These are phyloP conservation scores for Vitis hybrid DNA, from an alignment of 177 flowering plant genomes.

Conservation along the genomic window DNA sequence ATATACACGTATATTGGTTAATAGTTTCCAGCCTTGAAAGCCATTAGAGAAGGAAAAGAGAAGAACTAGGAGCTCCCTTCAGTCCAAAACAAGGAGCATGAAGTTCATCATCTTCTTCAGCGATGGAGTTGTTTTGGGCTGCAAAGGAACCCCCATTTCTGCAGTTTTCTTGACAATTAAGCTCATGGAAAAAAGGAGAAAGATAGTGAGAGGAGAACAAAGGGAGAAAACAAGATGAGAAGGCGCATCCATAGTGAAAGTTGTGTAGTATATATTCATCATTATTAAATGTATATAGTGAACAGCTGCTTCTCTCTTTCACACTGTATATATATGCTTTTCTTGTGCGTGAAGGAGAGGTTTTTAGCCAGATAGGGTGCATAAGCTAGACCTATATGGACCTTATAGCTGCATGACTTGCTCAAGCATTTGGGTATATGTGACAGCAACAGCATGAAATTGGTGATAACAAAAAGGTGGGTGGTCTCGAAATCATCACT, in stretches of 20 bases:
- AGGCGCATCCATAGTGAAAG: not conserved
- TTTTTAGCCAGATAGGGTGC: conserved; percentile 6
- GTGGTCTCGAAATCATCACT: too few species aligned
- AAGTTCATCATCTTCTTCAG: not conserved
- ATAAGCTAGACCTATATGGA: not conserved
- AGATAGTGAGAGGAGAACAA: not conserved
- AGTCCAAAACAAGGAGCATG: conserved; percentile 37
- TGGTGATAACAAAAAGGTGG: too few species aligned
- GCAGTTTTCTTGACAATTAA: conserved; percentile 7
- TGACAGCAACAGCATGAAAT: too few species aligned
- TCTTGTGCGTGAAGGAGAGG: conserved; percentile 4
- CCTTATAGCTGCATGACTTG: too few species aligned
- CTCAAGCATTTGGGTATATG: too few species aligned
- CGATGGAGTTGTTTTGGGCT: conserved; percentile 33
- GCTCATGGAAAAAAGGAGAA: not conserved
- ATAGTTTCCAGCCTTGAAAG: too few species aligned
- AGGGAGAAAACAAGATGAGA: not conserved
- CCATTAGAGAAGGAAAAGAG: conserved; percentile 9
- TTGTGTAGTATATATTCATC: not conserved
- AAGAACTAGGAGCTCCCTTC: conserved; percentile 61
- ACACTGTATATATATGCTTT: not conserved
- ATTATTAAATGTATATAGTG: not conserved
- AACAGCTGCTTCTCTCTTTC: conserved; percentile 1
- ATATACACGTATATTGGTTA: too few species aligned
- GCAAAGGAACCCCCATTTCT: conserved; percentile 46